These are phyloP conservation scores for Sugiyamaella smithiae DNA, from an alignment of 805 yeast genomes.

Conservation along the genomic window DNA sequence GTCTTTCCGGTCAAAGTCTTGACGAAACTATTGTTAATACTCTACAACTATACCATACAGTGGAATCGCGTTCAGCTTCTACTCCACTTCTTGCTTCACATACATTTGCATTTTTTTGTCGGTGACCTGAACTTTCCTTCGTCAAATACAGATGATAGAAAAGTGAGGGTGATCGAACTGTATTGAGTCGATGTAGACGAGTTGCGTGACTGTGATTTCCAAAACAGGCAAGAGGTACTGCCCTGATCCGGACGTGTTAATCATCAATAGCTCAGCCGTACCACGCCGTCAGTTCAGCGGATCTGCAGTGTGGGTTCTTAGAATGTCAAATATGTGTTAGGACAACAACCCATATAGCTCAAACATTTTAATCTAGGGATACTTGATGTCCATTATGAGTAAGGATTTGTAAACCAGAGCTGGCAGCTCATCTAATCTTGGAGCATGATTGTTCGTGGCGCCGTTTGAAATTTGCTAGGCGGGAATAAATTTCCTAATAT, in stretches of 20 bases:
- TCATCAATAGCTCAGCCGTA: too few relatives aligned
- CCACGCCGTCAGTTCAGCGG: too few relatives aligned
- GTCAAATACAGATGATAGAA: conserved; percentile 5
- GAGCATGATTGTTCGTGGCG: too few relatives aligned
- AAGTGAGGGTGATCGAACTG: neutral
- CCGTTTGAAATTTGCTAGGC: too few relatives aligned
- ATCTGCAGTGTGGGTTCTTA: too few relatives aligned
- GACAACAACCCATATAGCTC: too few relatives aligned
- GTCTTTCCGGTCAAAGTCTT: conserved; percentile 38
- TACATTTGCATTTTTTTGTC: conserved; percentile 9
- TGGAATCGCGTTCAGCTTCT: neutral
- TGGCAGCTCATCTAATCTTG: too few relatives aligned
- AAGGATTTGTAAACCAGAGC: too few relatives aligned
- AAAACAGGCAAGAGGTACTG: neutral
- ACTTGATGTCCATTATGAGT: too few relatives aligned
- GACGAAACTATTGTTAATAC: conserved; percentile 29
- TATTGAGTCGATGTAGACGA: neutral
- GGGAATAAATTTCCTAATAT: neutral
- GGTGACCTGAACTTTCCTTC: conserved; percentile 5
- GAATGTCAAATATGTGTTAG: too few relatives aligned
- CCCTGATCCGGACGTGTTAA: too few relatives aligned
- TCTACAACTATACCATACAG: neutral
- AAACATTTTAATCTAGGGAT: too few relatives aligned
- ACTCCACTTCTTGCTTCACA: neutral
- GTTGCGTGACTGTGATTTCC: neutral